Percentiles rank a stretch among this genome's conserved stretches.
Conservation (phyloP, 2,329 filamentous ascomycete genomes). For the Colletotrichum caudatum region DNA sequence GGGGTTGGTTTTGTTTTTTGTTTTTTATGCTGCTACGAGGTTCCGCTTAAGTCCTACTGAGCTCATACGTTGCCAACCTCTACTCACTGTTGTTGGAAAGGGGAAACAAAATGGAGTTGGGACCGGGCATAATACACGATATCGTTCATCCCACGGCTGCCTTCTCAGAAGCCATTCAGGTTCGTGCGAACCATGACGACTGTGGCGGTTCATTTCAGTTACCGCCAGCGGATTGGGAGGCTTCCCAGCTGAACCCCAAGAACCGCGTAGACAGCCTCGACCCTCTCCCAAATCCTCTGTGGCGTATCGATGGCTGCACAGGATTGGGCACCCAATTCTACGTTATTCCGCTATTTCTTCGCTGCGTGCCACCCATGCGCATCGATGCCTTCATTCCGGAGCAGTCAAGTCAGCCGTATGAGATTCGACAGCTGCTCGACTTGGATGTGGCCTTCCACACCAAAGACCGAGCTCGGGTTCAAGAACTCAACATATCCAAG, state of each 20-base stretch:
- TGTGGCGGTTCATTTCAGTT: slow-evolving; percentile 10
- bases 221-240: slow-evolving; percentile 54
- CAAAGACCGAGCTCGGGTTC: slow-evolving; percentile 61
- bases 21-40: neutral
- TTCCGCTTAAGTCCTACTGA: neutral
- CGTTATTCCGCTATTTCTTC: slow-evolving; percentile 65
- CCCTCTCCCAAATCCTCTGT: slow-evolving; percentile 58
- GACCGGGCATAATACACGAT: slow-evolving; percentile 63
- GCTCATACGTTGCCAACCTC: slow-evolving; percentile 33
- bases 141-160: slow-evolving; percentile 70
- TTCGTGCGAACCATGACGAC: neutral
- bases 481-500: slow-evolving; percentile 62
- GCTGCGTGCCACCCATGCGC: slow-evolving; percentile 61
- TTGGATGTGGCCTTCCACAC: slow-evolving; percentile 67
- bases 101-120: slow-evolving; percentile 71
- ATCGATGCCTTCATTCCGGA: slow-evolving; percentile 71
- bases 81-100: slow-evolving; percentile 18
- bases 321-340: slow-evolving; percentile 70
- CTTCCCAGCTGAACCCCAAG: slow-evolving; percentile 68
- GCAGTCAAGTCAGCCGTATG: slow-evolving; percentile 54
- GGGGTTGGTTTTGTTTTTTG: no score
- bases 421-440: slow-evolving; percentile 61
- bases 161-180: slow-evolving; percentile 48
- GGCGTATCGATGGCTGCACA: slow-evolving; percentile 70
- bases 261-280: slow-evolving; percentile 70